Base-by-base conservation (phyloP, 495 filamentous ascomycete genomes). In the Lophiostoma macrostomum region DNA sequence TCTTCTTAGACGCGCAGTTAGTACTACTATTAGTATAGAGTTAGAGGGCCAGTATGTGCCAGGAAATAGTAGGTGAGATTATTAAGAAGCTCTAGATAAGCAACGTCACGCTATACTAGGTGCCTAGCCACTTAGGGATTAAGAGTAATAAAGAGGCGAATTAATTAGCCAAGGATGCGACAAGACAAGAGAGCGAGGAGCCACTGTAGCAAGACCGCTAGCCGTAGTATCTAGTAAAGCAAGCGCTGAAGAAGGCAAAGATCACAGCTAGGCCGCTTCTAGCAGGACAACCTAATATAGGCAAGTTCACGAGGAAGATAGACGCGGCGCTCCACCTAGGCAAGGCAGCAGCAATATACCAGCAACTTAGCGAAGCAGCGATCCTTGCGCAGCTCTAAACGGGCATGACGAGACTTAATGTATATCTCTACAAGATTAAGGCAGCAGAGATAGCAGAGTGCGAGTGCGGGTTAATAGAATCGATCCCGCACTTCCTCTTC, bases 301-400 rank as follows among this genome's bases (percentile, higher is more conserved):
- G 56, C 42, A 55, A 42, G 46, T 58, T 58, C 37, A 58, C 54
- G 31, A 55, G 36, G 50, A 61, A 50, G 46, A 56, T 56, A 39
- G 44, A 61, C 29, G 44, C 51, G 46, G 57, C 57, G 45, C 35
- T 61, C n/a, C 45, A 61, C 29, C 44, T 56, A 30, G 51, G 57
- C 50, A 50, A 46, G 57, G 24, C 52, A 31, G 57, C 51, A 37
- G 44, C 10, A 19, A 13, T 56, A 19, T 56, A 61, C 32, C 50
- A 50, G 37, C 50, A 60, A 29, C 50, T 60, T 28, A 60, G 43
- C 1, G 50, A 60, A 45, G 50, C 50, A 16, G 56, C 50, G 3
- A 60, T 58, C 37, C 53, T 51, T 16, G 20, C 46, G 27, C 43
- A 56, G 37, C 35, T 56, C 4, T 14, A 32, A 47, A 58, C 47